Evolutionary conservation across 352 stramenopile genomes (phyloP).

Genomic region (Pythium dissimile): DNA sequence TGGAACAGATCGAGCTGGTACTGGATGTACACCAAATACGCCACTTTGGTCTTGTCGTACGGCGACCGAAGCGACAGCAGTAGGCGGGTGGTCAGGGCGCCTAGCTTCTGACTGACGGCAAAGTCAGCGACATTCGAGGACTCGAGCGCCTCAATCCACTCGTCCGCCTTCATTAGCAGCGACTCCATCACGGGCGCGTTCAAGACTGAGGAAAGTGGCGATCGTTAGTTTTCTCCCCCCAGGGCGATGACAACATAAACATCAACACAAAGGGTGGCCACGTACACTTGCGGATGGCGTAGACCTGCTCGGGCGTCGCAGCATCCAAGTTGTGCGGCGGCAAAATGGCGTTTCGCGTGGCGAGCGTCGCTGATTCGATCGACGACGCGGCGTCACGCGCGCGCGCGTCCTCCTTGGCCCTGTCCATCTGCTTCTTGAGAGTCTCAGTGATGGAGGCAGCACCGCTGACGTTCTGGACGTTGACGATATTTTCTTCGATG

Average conservation of each 20-base stretch:
- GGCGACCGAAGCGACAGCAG: conserved; percentile 63
- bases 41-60: conserved; percentile 69
- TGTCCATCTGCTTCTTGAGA: conserved; percentile 73
- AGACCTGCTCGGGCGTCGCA: conserved; percentile 69
- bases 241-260: not conserved
- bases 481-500: conserved; percentile 79
- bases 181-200: conserved; percentile 66
- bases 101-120: conserved; percentile 35
- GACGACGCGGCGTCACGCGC: conserved; percentile 50
- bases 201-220: conserved; percentile 48
- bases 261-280: conserved; percentile 1
- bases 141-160: conserved; percentile 60
- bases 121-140: conserved; percentile 58
- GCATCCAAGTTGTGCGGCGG: conserved; percentile 72
- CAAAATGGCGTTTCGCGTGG: conserved; percentile 63
- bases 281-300: conserved; percentile 80
- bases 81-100: conserved; percentile 55
- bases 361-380: conserved; percentile 49
- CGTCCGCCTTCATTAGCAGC: conserved; percentile 68
- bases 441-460: conserved; percentile 61
- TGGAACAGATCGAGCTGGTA: conserved; percentile 72
- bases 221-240: conserved; percentile 10
- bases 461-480: conserved; percentile 73
- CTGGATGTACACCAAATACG: conserved; percentile 66
- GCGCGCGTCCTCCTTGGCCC: conserved; percentile 47